Percentiles rank a stretch among this genome's conserved stretches.
Evolutionary conservation across 208 protist genomes (phyloP).

Genomic region (Eutreptiella sp.): DNA sequence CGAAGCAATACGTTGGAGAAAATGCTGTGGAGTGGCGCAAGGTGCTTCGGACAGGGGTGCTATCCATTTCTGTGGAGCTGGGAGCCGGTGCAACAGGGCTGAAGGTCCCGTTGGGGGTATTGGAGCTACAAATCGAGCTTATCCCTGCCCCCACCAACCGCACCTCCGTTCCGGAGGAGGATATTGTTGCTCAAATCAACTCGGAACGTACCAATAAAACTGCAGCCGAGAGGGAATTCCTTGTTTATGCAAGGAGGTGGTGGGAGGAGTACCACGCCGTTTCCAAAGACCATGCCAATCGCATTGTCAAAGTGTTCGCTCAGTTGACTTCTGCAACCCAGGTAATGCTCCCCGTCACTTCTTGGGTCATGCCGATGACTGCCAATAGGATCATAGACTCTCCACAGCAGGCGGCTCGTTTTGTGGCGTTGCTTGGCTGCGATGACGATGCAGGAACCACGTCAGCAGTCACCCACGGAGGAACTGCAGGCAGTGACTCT

Average conservation of each 20-base stretch:
- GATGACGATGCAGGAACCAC: constrained; percentile 43
- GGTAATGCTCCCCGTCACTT: constrained; percentile 69
- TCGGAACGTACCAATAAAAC: constrained; percentile 63
- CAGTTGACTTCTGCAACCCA: constrained; percentile 47
- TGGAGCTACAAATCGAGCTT: constrained; percentile 78
- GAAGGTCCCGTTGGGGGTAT: constrained; percentile 68
- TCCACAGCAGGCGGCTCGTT: constrained; percentile 69
- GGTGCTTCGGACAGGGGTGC: constrained; percentile 68
- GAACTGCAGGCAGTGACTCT: constrained; percentile 26
- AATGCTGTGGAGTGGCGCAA: constrained; percentile 81
- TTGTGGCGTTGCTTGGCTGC: constrained; percentile 67
- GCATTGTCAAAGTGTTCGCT: constrained; percentile 77
- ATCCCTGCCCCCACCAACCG: constrained; percentile 44
- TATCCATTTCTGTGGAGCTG: constrained; percentile 77
- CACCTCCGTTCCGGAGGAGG: constrained; percentile 58
- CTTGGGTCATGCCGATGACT: constrained; percentile 69
- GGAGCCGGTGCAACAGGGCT: constrained; percentile 63
- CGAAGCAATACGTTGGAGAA: constrained; percentile 65
- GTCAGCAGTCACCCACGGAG: constrained; percentile 33
- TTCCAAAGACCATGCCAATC: constrained; percentile 51
- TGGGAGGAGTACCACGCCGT: constrained; percentile 70
- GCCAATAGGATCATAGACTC: constrained; percentile 60
- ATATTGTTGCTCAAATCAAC: constrained; percentile 60
- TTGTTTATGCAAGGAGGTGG: constrained; percentile 79
- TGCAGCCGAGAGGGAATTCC: constrained; percentile 81